Evolutionary conservation across 768 basidiomycete genomes (phyloP).

Genomic region (Lactarius hengduanensis): DNA sequence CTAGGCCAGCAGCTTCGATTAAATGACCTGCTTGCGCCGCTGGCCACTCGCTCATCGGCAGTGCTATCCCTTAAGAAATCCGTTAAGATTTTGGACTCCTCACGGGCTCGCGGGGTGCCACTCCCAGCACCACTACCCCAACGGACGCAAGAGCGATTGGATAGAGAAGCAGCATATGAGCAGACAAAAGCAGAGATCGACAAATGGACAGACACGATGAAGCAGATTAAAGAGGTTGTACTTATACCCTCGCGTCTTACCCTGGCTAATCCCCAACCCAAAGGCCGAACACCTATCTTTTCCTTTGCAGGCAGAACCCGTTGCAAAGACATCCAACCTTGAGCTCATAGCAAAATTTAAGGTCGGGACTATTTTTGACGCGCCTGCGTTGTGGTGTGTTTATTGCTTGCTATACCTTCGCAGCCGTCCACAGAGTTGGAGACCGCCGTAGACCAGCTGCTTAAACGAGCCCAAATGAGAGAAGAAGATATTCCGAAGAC

Average conservation of each 20-base stretch:
- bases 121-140: slow-evolving; percentile 84
- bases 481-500: slow-evolving; percentile 76
- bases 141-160: slow-evolving; percentile 83
- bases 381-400: slow-evolving; percentile 1
- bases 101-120: slow-evolving; percentile 52
- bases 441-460: slow-evolving; percentile 74
- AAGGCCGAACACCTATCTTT: slow-evolving; percentile 88
- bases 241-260: background rate
- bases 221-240: slow-evolving; percentile 79
- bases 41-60: slow-evolving; percentile 57
- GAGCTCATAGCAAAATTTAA: slow-evolving; percentile 84
- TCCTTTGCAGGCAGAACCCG: slow-evolving; percentile 67
- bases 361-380: slow-evolving; percentile 40
- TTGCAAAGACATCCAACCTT: slow-evolving; percentile 61
- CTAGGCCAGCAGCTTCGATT: slow-evolving; percentile 59
- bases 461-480: slow-evolving; percentile 77
- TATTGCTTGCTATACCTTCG: background rate
- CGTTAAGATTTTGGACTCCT: slow-evolving; percentile 57
- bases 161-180: slow-evolving; percentile 93
- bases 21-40: slow-evolving; percentile 74
- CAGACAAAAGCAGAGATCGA: slow-evolving; percentile 89
- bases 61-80: slow-evolving; percentile 68
- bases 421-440: slow-evolving; percentile 87
- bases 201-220: slow-evolving; percentile 94
- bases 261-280: slow-evolving; percentile 4